phyloP scores from a whole-genome alignment of 1,139 yeast species.

The Wickerhamomyces sp. region DNA sequence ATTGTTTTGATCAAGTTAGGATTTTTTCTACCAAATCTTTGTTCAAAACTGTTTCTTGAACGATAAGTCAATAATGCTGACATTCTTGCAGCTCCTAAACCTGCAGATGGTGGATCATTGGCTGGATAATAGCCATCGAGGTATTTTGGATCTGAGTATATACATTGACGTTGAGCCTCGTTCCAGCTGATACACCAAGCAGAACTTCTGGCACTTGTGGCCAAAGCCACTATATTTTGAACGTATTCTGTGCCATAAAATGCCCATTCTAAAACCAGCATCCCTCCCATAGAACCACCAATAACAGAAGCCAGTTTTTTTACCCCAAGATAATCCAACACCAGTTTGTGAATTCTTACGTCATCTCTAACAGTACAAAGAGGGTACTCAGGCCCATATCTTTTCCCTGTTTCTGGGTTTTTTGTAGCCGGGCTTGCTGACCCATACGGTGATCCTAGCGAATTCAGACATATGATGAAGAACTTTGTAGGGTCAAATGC shows the following conservation, averaged over 20 bases:
- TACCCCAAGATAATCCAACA: conserved; percentile 70
- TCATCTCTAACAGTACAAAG: conserved; percentile 90
- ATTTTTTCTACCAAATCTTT: conserved; percentile 77
- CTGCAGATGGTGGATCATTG: conserved; percentile 77
- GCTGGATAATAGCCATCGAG: conserved; percentile 78
- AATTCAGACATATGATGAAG: conserved; percentile 81
- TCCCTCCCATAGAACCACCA: conserved; percentile 99
- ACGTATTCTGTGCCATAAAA: conserved; percentile 72
- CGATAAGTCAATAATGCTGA: conserved; percentile 90
- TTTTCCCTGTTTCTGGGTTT: conserved; percentile 65
- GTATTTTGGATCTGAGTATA: conserved; percentile 91
- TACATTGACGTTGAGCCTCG: conserved; percentile 94
- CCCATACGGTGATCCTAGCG: conserved; percentile 95
- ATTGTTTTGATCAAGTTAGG: conserved; percentile 38
- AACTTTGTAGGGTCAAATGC: conserved; percentile 90
- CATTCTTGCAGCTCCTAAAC: conserved; percentile 96
- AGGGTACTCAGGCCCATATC: conserved; percentile 94
- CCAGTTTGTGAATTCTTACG: conserved; percentile 69
- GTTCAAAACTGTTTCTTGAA: conserved; percentile 86
- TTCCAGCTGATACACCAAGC: conserved; percentile 99
- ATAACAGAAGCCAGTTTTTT: conserved; percentile 74
- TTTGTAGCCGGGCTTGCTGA: conserved; percentile 85
- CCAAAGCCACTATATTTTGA: conserved; percentile 70
- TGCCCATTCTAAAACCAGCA: conserved; percentile 87
- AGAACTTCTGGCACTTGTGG: conserved; percentile 90